Base-by-base conservation (phyloP, 768 basidiomycete species). In the Russula foetens region DNA sequence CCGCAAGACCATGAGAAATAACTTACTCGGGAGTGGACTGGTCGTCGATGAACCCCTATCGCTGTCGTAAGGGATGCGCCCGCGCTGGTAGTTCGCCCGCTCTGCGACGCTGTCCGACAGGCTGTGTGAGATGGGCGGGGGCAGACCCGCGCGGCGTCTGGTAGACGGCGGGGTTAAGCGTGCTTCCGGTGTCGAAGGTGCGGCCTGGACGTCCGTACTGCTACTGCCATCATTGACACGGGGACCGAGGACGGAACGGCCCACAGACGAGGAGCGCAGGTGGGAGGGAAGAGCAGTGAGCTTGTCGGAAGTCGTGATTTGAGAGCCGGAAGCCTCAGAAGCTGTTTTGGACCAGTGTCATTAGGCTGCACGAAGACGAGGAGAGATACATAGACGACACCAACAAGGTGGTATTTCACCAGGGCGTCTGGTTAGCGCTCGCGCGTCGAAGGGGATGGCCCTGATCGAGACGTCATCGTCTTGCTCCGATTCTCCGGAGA, bases 21-120 rank as follows among this genome's bases (percentile, higher is more conserved):
- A 28, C 68, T 59, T 62, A 79, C 81, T 71, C 73, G 79, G 75
- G 58, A 72, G 68, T 60, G 76, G 63, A 58, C 72, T 73, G 24
- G 73, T 72, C 0, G 73, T 72, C 0, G 75, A 76, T 39, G 73
- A 67, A 23, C 77, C 79, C 15, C 67, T 67, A 26, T 83, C 82
- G 60, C 78, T 81, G 31, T 86, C 84, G 21, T 82, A 81, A 0
- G 81, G 82, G 38, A 82, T 76, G 43, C 80, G 78, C 61, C 81
- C 81, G 39, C 70, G 74, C 3, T 82, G 76, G 2, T 77, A 79
- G 7, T 76, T 77, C 53, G 72, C 76, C 19, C 75, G 75, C 0
- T 68, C 61, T 7, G 29, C 35, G 3, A 78, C 76, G 7, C 71
- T 69, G 6, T 81, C 77, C 1, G 77, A 73, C 15, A 67, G 60